Percentiles rank a stretch among this genome's conserved stretches.
These are phyloP conservation scores for Cercospora sp. DNA, from an alignment of 2,329 filamentous ascomycete genomes.

Conservation along the genomic window DNA sequence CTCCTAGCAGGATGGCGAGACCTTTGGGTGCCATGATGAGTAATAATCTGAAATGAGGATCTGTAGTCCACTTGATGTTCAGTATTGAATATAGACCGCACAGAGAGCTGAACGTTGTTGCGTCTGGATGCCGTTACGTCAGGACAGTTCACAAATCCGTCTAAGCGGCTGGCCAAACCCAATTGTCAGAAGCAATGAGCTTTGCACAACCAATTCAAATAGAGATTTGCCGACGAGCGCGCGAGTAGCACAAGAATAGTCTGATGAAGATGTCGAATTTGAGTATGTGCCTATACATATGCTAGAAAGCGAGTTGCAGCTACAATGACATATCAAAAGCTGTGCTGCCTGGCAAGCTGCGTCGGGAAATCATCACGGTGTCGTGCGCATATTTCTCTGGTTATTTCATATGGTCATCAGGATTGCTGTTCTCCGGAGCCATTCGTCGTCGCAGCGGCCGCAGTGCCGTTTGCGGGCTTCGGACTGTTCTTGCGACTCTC, in stretches of 20 bases:
- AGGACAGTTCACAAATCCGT: not conserved
- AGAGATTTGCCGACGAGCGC: not conserved
- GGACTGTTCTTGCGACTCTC: slow-evolving; percentile 50
- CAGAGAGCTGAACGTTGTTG: not conserved
- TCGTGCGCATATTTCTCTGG: not conserved
- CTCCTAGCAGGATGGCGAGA: slow-evolving; percentile 55
- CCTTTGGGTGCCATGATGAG: slow-evolving; percentile 49
- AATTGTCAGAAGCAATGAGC: not conserved
- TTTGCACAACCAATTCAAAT: not conserved
- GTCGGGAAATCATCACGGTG: not conserved
- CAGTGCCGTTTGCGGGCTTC: slow-evolving; percentile 30
- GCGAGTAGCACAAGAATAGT: not conserved
- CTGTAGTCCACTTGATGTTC: not conserved
- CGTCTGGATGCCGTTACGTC: not conserved
- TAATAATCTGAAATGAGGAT: not conserved
- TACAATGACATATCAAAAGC: not conserved
- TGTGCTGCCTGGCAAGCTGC: not conserved
- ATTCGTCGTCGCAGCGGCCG: slow-evolving; percentile 16
- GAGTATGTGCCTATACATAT: slow-evolving; percentile 7
- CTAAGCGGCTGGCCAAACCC: not conserved
- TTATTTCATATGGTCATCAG: slow-evolving; percentile 8
- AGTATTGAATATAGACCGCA: not conserved
- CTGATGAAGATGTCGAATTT: not conserved
- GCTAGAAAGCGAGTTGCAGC: not conserved
- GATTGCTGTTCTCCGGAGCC: slow-evolving; percentile 23